Evolutionary conservation across 176 grass and related monocot genomes (phyloP), one percentile per base, ranked within the genome.

Genomic region (Cenchrus purpureus): DNA sequence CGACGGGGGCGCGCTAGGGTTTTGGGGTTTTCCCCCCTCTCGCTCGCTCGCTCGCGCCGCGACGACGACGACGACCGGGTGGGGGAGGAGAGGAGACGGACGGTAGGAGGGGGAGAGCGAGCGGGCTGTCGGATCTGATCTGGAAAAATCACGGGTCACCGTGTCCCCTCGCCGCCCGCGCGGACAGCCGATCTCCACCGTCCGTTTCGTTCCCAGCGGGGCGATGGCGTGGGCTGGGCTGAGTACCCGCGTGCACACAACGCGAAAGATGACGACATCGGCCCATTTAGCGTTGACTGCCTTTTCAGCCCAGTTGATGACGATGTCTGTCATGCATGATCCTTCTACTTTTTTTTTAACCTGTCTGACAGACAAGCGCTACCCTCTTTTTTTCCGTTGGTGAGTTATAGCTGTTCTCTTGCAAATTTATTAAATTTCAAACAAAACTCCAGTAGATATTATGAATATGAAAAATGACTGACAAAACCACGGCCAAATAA

Each of bases 1-100:
- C 53, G 17, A 7, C 48, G 7, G 29, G 32, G 53, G 50, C 0
- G 74, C 88, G 74, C 88, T 93, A 90, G 85, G 85, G 91, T 88
- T 92, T 89, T 82, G 78, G 56, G 83, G 50, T 40, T 78, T 63
- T 22, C 29, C 31, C 13, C 77, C 28, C 50, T 59, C 40, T 67
- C 76, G 4, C 77, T 68, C 22, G 28, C 73, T 8, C 13, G 53
- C 69, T 58, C 51, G 42, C 73, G 70, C 6, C 37, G 46, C 62
- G 72, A 34, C 79, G 79, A 60, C 73, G 79, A 82, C 79, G 74
- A 83, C 59, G n/a, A 25, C n/a, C 74, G 16, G 53, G 16, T 4
- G 52, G 3, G 66, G 4, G 13, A 11, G 1, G 60, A 55, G 77
- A 13, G 69, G 57, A 45, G 56, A 8, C 13, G 65, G 31, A 40